Evolutionary conservation across 2,329 filamentous ascomycete genomes (phyloP), one percentile per base, ranked within the genome.

Genomic region (Aspergillus luchuensis): DNA sequence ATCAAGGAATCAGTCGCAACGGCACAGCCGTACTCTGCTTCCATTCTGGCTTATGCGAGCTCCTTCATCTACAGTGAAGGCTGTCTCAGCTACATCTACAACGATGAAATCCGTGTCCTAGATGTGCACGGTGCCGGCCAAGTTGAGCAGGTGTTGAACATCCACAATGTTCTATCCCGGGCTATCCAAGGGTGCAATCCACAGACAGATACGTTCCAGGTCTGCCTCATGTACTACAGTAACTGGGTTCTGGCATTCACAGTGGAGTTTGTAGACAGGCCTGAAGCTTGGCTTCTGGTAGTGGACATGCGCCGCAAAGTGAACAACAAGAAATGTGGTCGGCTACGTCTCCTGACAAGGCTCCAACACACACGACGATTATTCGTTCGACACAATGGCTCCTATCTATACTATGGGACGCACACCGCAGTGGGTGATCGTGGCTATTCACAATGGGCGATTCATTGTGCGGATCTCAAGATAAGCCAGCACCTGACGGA

Each of bases 401-500:
- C 80, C 1, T 87, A 85, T 70, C 78, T 92, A 2, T 89, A 88
- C 68, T 89, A 85, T 66, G 90, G 89, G 4, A 88, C 86, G 0
- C 85, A 87, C 71, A 87, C 84, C 0, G 81, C 81, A 6, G 69
- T 78, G 3, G 82, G 80, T 5, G 73, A 77, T 2, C 82, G 87
- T 66, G 85, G 84, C 0, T 81, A 84, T 63, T 82, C 81, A 33
- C 84, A 86, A 70, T 92, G 90, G 90, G 75, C 81, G 0, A 76
- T 92, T 33, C 76, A 80, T 30, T 83, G 84, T 2, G 84, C 84
- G 62, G 71, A 84, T 62, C 72, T 89, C 38, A 55, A 62, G 8
- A 72, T 70, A 1, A 62, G 69, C 2, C 70, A 70, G n/a, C 81
- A 80, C 75, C 70, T 81, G 19, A 71, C 76, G 0, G 66, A 76